Evolutionary conservation across 2,329 filamentous ascomycete species (phyloP).

Genomic region (Fusarium odoratissimum): DNA sequence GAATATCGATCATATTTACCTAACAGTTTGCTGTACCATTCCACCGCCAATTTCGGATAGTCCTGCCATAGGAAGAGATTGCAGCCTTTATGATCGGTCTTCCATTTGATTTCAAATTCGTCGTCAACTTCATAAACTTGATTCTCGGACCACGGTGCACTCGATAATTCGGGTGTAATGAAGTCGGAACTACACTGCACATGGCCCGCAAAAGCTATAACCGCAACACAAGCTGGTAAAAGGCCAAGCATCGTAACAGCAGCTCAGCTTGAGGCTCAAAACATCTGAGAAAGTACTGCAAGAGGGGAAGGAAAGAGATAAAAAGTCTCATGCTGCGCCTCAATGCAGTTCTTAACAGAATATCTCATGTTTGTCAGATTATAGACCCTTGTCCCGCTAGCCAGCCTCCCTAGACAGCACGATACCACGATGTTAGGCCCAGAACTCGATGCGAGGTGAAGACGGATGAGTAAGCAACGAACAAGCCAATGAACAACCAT

Average conservation of each 20-base stretch:
- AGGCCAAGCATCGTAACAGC: rapidly evolving
- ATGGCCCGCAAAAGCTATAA: rapidly evolving
- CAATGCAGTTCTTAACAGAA: background rate
- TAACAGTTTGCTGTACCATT: background rate
- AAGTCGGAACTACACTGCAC: background rate
- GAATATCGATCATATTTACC: rapidly evolving
- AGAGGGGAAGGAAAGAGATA: background rate
- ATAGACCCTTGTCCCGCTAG: conserved; percentile 6
- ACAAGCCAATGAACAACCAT: background rate
- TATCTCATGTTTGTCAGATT: background rate
- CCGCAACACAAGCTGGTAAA: rapidly evolving
- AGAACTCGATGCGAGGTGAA: background rate
- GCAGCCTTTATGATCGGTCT: background rate
- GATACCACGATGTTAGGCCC: background rate
- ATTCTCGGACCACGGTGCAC: rapidly evolving
- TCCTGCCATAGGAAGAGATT: conserved; percentile 9
- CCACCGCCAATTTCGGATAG: background rate
- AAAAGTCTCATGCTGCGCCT: background rate
- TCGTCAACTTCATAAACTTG: background rate
- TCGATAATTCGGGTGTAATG: background rate
- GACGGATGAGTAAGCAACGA: background rate
- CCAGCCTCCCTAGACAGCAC: conserved; percentile 1
- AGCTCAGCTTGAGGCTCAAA: rapidly evolving
- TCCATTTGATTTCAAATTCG: background rate
- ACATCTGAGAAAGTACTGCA: rapidly evolving